Evolutionary conservation across 495 filamentous ascomycete species (phyloP).

Genomic region (Cercophora samala): DNA sequence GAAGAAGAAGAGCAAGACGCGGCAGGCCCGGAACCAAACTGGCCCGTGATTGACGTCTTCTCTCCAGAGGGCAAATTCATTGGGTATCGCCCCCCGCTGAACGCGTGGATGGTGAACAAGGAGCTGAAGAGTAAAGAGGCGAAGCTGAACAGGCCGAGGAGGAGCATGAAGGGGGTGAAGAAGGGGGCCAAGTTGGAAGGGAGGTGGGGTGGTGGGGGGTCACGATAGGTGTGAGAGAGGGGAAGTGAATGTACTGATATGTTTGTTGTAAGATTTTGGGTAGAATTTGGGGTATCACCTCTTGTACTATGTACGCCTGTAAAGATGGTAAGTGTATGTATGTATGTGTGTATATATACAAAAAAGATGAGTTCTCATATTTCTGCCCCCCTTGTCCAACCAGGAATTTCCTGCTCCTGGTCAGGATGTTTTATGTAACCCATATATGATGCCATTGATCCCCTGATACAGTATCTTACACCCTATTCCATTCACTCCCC

Average conservation of each 20-base stretch:
- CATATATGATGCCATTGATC: neutral
- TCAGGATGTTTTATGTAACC: neutral
- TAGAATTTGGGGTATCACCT: neutral
- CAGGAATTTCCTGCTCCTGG: neutral
- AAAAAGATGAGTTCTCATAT: neutral
- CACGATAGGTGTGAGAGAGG: no score
- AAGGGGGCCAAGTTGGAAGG: conserved; percentile 44
- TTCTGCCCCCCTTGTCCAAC: neutral
- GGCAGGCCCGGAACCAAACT: conserved; percentile 31
- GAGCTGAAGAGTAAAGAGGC: conserved; percentile 24
- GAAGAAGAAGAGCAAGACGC: conserved; percentile 42
- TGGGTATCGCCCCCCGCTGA: conserved; percentile 64
- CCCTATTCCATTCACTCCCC: neutral
- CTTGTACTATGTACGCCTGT: neutral
- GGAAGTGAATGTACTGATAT: no score
- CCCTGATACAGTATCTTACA: neutral
- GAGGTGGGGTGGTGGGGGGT: conserved; percentile 9
- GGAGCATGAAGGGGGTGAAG: conserved; percentile 59
- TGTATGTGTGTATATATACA: neutral
- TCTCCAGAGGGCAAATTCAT: conserved; percentile 79
- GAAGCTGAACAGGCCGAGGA: conserved; percentile 44
- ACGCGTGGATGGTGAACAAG: conserved; percentile 59
- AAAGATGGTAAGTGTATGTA: neutral
- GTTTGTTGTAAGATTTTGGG: neutral
- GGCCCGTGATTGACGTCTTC: conserved; percentile 78